phyloP scores from a whole-genome alignment of 768 basidiomycete species.

The Harrya chromipes region DNA sequence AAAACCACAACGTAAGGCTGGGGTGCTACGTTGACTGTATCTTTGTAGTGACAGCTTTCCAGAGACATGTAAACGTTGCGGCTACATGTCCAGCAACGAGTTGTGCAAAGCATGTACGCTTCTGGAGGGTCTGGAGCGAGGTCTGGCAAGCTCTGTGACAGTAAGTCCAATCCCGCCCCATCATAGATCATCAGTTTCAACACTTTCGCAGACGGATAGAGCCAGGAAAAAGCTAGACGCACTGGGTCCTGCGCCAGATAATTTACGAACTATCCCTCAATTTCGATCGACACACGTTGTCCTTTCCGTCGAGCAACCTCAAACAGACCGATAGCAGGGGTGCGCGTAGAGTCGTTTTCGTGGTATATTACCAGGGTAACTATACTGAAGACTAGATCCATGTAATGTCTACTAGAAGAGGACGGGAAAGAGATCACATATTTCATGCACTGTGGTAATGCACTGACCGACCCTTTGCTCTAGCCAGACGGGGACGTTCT shows the following conservation, averaged over 20 bases:
- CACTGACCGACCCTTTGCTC: not conserved
- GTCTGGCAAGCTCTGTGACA: slow-evolving; percentile 61
- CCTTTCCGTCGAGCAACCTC: slow-evolving; percentile 40
- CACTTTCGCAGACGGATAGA: slow-evolving; percentile 56
- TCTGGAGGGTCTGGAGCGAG: slow-evolving; percentile 86
- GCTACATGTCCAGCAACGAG: slow-evolving; percentile 95
- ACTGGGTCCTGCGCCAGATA: slow-evolving; percentile 57
- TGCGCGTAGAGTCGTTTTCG: not conserved
- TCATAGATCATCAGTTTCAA: not conserved
- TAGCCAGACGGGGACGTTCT: slow-evolving; percentile 20
- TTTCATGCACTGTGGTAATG: not conserved
- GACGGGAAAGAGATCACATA: not conserved
- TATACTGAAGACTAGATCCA: slow-evolving; percentile 1
- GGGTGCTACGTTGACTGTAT: not conserved
- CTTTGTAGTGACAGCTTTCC: slow-evolving; percentile 2
- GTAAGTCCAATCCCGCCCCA: slow-evolving; percentile 38
- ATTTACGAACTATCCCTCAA: slow-evolving; percentile 73
- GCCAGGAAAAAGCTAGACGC: slow-evolving; percentile 60
- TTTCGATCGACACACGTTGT: slow-evolving; percentile 48
- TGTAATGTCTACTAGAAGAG: not conserved
- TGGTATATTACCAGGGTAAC: not conserved
- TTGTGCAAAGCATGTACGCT: slow-evolving; percentile 94
- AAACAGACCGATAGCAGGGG: slow-evolving; percentile 5
- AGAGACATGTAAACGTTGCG: slow-evolving; percentile 92
- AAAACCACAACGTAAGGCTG: slow-evolving; percentile 77